These are phyloP conservation scores for Boletus reticuloceps DNA, from an alignment of 768 basidiomycete genomes.

Conservation along the genomic window DNA sequence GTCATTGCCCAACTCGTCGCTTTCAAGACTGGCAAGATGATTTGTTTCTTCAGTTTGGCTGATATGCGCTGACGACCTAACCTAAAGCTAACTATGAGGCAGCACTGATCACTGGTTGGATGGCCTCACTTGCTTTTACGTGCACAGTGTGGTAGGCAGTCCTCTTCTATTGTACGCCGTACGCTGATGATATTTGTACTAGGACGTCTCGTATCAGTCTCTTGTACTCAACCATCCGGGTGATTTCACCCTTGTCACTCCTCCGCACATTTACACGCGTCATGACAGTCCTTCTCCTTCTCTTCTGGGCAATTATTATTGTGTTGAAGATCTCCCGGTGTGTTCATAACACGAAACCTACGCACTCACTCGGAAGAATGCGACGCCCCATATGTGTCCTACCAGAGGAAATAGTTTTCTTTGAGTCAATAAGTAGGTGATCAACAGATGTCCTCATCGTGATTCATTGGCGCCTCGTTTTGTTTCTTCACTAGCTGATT, in stretches of 20 bases:
- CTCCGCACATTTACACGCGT: not conserved
- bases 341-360: not conserved
- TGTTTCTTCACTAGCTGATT: slow-evolving; percentile 1
- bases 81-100: not conserved
- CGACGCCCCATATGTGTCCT: not conserved
- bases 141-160: not conserved
- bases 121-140: not conserved
- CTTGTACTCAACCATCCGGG: not conserved
- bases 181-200: not conserved
- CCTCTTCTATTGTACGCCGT: not conserved
- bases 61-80: not conserved
- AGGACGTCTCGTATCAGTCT: not conserved
- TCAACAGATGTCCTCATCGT: not conserved
- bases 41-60: not conserved
- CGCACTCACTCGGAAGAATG: not conserved
- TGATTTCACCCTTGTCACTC: not conserved
- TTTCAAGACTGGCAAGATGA: not conserved
- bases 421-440: slow-evolving; percentile 6
- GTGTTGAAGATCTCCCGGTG: not conserved
- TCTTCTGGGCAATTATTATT: not conserved
- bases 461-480: not conserved
- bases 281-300: not conserved
- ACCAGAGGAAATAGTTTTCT: not conserved
- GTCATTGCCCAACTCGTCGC: not conserved
- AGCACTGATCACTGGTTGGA: not conserved